Conservation (phyloP, 2,329 filamentous ascomycete species). For the Aspergillus sp. region DNA sequence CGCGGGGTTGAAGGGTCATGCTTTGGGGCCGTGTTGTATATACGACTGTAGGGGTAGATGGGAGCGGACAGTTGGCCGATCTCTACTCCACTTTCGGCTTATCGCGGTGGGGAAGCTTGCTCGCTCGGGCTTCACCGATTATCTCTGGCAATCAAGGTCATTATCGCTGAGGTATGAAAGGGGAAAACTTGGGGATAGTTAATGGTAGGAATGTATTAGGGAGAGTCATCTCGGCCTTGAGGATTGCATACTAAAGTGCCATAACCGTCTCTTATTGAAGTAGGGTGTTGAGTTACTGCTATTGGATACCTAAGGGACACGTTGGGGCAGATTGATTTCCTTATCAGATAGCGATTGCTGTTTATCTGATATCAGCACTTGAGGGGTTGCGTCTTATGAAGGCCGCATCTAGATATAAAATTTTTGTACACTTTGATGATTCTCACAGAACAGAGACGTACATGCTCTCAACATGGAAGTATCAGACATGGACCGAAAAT, state of each 20-base stretch:
- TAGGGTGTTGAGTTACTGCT: too few relatives aligned
- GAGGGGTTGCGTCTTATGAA: not conserved
- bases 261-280: too few relatives aligned
- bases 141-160: not conserved
- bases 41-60: too few relatives aligned
- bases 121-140: not conserved
- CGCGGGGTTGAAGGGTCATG: too few relatives aligned
- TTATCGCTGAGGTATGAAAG: not conserved
- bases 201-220: too few relatives aligned
- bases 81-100: not conserved
- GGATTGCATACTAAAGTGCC: too few relatives aligned
- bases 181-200: not conserved
- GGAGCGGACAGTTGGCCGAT: not conserved
- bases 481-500: not conserved
- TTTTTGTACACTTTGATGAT: too few relatives aligned
- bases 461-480: too few relatives aligned
- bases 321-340: not conserved
- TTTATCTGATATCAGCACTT: not conserved
- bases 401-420: not conserved
- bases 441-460: too few relatives aligned
- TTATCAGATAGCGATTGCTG: not conserved
- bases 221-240: too few relatives aligned
- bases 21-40: too few relatives aligned
- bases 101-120: not conserved
- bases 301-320: too few relatives aligned